phyloP scores from a whole-genome alignment of 129 eudicot species.

The Tagetes patula region DNA sequence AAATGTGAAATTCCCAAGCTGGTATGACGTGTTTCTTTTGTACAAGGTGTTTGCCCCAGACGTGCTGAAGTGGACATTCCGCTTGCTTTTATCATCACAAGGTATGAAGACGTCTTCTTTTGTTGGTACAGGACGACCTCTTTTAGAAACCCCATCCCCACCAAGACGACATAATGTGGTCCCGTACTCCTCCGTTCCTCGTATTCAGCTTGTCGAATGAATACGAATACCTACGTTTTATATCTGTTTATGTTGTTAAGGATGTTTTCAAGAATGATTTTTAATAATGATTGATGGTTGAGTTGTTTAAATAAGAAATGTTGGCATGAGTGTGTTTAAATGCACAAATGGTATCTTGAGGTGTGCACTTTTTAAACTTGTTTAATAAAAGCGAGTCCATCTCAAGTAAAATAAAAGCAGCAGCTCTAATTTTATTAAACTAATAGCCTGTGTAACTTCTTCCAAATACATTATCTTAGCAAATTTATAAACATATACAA shows the following conservation, averaged over 20 bases:
- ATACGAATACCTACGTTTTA: slow-evolving; percentile 3
- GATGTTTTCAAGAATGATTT: slow-evolving; percentile 16
- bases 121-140: slow-evolving; percentile 69
- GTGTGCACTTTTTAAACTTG: too few species aligned
- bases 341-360: not conserved
- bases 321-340: not conserved
- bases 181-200: slow-evolving; percentile 25
- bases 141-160: slow-evolving; percentile 52
- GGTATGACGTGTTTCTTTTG: slow-evolving; percentile 80
- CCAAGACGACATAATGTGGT: slow-evolving; percentile 28
- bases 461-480: not conserved
- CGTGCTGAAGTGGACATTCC: slow-evolving; percentile 75
- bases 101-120: slow-evolving; percentile 55
- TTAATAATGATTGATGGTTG: slow-evolving; percentile 22
- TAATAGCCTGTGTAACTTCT: not conserved
- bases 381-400: too few species aligned
- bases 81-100: slow-evolving; percentile 48
- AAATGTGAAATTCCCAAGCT: slow-evolving; percentile 80
- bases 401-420: too few species aligned
- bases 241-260: slow-evolving; percentile 28
- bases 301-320: slow-evolving; percentile 12
- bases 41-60: slow-evolving; percentile 86
- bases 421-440: too few species aligned
- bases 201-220: slow-evolving; percentile 24
- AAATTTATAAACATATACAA: slow-evolving; percentile 34